A percentile compares a stretch with the other conserved stretches of the same genome.
These are phyloP conservation scores for Diutina mesorugosa DNA, from an alignment of 1,139 yeast genomes.

Conservation along the genomic window DNA sequence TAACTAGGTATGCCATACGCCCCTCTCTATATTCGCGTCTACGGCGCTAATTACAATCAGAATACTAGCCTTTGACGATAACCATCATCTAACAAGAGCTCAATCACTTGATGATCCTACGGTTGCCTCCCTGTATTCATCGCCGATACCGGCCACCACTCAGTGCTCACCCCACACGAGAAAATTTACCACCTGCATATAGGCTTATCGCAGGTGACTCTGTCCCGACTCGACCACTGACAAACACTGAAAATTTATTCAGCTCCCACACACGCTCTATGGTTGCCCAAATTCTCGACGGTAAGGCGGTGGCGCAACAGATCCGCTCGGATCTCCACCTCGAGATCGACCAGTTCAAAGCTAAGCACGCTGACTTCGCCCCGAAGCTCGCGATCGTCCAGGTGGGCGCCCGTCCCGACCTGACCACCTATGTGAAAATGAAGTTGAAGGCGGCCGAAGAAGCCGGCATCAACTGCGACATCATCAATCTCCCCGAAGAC, in stretches of 20 bases:
- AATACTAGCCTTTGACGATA: too few relatives aligned
- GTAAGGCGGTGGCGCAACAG: background rate
- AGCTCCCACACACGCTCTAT: background rate
- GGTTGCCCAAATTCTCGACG: conserved; percentile 2
- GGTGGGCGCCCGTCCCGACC: conserved; percentile 84
- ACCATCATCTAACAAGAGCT: too few relatives aligned
- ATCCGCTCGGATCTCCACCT: background rate
- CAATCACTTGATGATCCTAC: too few relatives aligned
- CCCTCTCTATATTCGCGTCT: too few relatives aligned
- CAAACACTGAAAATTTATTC: background rate
- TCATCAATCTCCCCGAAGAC: conserved; percentile 54
- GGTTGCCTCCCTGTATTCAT: too few relatives aligned
- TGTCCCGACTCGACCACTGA: background rate
- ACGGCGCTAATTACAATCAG: too few relatives aligned
- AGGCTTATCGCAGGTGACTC: background rate
- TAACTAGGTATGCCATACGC: too few relatives aligned
- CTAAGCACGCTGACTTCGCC: conserved; percentile 27
- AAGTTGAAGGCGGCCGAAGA: conserved; percentile 85
- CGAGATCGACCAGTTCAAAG: conserved; percentile 10
- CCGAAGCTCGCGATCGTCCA: conserved; percentile 80
- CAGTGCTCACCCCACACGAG: background rate
- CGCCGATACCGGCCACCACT: background rate
- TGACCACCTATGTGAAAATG: conserved; percentile 91
- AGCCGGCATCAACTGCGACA: conserved; percentile 63
- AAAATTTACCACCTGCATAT: background rate